Evolutionary conservation across 768 basidiomycete genomes (phyloP).

Genomic region (Lactifluus rugatus): DNA sequence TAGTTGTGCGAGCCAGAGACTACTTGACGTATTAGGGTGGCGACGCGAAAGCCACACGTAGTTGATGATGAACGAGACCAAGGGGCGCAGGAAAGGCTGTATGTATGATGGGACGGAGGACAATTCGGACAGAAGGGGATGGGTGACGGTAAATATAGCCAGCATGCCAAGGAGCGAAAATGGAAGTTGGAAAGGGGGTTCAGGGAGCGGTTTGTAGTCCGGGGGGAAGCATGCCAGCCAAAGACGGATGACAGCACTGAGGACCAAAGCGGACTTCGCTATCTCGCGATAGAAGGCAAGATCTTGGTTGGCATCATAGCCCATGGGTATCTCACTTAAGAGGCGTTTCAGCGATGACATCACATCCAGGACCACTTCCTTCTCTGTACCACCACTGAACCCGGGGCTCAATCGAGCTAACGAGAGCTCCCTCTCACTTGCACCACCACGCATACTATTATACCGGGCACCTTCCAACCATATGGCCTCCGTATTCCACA

Average conservation of each 20-base stretch:
- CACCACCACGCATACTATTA: conserved; percentile 60
- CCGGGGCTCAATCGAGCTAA: conserved; percentile 30
- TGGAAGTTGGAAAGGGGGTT: conserved; percentile 55
- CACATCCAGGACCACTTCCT: conserved; percentile 21
- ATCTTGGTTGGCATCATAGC: conserved; percentile 2
- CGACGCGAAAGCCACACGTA: conserved; percentile 53
- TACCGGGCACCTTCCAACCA: conserved; percentile 74
- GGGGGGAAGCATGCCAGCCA: conserved; percentile 56
- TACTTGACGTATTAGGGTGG: conserved; percentile 44
- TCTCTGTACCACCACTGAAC: conserved; percentile 32
- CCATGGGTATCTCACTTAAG: conserved; percentile 14
- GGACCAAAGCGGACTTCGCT: conserved; percentile 28
- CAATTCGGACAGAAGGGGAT: conserved; percentile 40
- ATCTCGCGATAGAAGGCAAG: conserved; percentile 24
- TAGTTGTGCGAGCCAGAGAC: conserved; percentile 60
- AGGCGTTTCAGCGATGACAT: conserved; percentile 17
- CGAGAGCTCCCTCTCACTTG: conserved; percentile 41
- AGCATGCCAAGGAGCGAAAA: conserved; percentile 45
- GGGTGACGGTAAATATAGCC: conserved; percentile 39
- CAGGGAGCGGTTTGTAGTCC: conserved; percentile 30
- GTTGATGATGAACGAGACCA: conserved; percentile 42
- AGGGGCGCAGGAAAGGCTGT: conserved; percentile 36
- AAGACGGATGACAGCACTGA: conserved; percentile 46
- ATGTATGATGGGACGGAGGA: conserved; percentile 24
- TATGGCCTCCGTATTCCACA: conserved; percentile 47